Percentiles rank a stretch among this genome's conserved stretches.
phyloP scores from a whole-genome alignment of 2,329 filamentous ascomycete genomes.

The Aspergillus hortae region DNA sequence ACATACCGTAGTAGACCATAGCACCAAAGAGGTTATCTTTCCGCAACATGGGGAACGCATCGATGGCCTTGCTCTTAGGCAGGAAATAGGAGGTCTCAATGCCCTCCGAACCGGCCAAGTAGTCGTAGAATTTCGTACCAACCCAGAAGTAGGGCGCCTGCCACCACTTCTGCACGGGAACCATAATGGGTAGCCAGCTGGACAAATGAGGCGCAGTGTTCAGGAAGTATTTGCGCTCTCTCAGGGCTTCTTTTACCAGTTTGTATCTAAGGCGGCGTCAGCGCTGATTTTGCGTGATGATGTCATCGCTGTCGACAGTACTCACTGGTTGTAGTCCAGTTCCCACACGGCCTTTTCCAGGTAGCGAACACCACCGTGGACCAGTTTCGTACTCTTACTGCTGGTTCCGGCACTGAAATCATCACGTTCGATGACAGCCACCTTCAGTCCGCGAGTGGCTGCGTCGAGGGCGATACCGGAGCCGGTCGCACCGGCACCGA shows the following conservation, averaged over 20 bases:
- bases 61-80: conserved; percentile 78
- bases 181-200: conserved; percentile 76
- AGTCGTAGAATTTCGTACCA: conserved; percentile 76
- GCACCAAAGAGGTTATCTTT: conserved; percentile 74
- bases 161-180: conserved; percentile 79
- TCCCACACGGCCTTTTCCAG: conserved; percentile 85
- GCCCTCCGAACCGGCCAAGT: conserved; percentile 78
- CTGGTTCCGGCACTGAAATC: conserved; percentile 80
- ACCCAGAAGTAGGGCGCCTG: conserved; percentile 72
- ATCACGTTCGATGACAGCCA: conserved; percentile 77
- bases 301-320: neutral
- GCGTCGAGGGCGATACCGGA: conserved; percentile 79
- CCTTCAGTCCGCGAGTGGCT: conserved; percentile 72
- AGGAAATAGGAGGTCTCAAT: conserved; percentile 88
- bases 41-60: conserved; percentile 86
- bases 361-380: conserved; percentile 80
- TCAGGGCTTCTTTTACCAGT: conserved; percentile 75
- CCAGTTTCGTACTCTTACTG: conserved; percentile 83
- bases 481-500: conserved; percentile 76
- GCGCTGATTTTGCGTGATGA: neutral
- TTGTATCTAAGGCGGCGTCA: conserved; percentile 45
- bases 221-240: conserved; percentile 78
- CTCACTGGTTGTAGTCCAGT: conserved; percentile 74
- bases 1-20: conserved; percentile 73
- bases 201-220: conserved; percentile 80